phyloP scores from a whole-genome alignment of 257 asterid genomes.

The Fraxinus americana region DNA sequence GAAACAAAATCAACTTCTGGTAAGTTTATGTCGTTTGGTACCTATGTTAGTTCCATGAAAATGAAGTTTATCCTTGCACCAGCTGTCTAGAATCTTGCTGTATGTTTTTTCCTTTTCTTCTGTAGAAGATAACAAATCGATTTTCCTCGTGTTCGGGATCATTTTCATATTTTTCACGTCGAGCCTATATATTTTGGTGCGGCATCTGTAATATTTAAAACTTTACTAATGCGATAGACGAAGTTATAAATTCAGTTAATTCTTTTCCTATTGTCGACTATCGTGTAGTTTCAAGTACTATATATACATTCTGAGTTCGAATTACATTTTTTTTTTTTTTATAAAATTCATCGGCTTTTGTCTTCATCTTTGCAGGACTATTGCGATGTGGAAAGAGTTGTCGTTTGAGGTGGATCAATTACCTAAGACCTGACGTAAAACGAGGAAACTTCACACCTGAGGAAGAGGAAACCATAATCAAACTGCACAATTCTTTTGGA shows the following conservation, averaged over 20 bases:
- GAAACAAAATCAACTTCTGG: no score
- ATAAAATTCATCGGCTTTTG: background rate
- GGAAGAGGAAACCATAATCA: conserved; percentile 64
- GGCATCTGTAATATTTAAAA: background rate
- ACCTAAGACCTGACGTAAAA: conserved; percentile 77
- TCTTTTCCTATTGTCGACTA: background rate
- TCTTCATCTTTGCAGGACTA: conserved; percentile 42
- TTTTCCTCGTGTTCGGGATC: background rate
- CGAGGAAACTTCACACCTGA: conserved; percentile 66
- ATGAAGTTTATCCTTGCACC: no score
- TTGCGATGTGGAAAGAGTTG: conserved; percentile 79
- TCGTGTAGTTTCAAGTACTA: background rate
- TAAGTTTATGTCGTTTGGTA: no score
- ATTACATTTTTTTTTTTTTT: background rate
- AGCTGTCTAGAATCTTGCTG: no score
- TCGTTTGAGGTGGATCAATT: conserved; percentile 82
- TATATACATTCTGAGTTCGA: background rate
- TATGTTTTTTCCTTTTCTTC: no score
- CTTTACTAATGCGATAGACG: background rate
- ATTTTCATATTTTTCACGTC: background rate
- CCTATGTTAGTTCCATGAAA: no score
- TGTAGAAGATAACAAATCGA: no score
- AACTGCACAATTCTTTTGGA: conserved; percentile 58
- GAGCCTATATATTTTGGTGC: background rate
- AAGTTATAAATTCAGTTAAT: background rate